phyloP scores from a whole-genome alignment of 495 filamentous ascomycete species.

The Aspergillus wentii region DNA sequence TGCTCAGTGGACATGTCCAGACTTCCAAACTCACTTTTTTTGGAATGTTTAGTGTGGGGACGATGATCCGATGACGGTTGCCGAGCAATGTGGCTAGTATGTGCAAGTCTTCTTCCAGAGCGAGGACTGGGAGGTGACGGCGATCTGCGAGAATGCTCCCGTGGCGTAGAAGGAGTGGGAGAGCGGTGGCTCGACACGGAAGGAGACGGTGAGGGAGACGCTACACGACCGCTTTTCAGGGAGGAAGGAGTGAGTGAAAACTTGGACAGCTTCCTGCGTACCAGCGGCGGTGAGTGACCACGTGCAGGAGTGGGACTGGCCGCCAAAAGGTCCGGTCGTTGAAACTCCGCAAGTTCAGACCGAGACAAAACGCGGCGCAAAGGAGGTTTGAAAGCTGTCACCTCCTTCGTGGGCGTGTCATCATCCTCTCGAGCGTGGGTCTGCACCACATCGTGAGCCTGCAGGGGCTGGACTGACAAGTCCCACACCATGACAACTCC shows the following conservation, averaged over 20 bases:
- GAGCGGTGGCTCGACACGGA: conserved; percentile 34
- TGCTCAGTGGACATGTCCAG: conserved; percentile 75
- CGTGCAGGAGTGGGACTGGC: conserved; percentile 51
- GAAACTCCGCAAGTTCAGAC: conserved; percentile 73
- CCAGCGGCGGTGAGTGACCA: conserved; percentile 59
- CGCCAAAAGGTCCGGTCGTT: conserved; percentile 41
- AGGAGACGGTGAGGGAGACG: conserved; percentile 22
- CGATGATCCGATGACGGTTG: too few species aligned
- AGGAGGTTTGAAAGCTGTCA: conserved; percentile 56
- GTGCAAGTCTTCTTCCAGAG: too few species aligned
- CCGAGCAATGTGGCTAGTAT: too few species aligned
- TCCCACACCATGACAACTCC: conserved; percentile 85
- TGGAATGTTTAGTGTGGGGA: conserved; percentile 48
- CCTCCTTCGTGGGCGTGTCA: conserved; percentile 47
- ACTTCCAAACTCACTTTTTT: conserved; percentile 53
- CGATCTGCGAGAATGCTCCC: conserved; percentile 32
- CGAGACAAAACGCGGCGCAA: conserved; percentile 71
- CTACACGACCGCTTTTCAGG: conserved; percentile 20
- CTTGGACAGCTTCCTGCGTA: conserved; percentile 53
- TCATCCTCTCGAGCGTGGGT: conserved; percentile 25
- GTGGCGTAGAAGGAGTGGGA: conserved; percentile 21
- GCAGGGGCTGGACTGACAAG: conserved; percentile 42
- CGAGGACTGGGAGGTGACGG: conserved; percentile 43
- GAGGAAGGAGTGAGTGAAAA: conserved; percentile 31
- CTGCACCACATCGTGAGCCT: conserved; percentile 24